phyloP scores from a whole-genome alignment of 768 basidiomycete species.

The Neoboletus brunneissimus region DNA sequence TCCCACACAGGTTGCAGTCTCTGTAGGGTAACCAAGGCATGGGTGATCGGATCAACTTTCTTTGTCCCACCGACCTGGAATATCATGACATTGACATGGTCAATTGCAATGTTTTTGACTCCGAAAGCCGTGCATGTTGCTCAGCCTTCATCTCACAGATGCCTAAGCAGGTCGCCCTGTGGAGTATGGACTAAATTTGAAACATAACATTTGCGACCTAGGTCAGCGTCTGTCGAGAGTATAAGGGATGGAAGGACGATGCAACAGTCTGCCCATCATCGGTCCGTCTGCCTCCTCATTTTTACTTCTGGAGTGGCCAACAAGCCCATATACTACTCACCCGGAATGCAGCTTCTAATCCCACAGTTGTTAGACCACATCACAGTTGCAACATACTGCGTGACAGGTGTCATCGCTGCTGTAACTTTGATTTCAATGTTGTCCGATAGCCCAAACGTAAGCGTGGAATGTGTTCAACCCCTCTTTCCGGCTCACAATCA shows the following conservation, averaged over 20 bases:
- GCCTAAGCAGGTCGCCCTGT: not conserved
- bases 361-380: not conserved
- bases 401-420: not conserved
- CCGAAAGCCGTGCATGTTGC: not conserved
- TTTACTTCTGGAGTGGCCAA: not conserved
- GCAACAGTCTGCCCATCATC: too few relatives aligned
- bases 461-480: not conserved
- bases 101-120: not conserved
- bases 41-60: not conserved
- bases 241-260: not conserved
- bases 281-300: not conserved
- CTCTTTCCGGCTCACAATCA: not conserved
- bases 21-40: not conserved
- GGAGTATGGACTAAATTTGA: not conserved
- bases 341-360: not conserved
- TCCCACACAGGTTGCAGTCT: not conserved
- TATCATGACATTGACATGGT: not conserved
- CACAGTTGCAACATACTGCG: not conserved
- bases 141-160: not conserved
- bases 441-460: constrained; percentile 4
- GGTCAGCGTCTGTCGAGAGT: not conserved
- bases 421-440: not conserved
- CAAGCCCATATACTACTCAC: not conserved
- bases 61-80: not conserved
- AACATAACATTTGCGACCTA: not conserved